Conservation (phyloP, 805 yeast genomes). For the Candida sithepensis region DNA sequence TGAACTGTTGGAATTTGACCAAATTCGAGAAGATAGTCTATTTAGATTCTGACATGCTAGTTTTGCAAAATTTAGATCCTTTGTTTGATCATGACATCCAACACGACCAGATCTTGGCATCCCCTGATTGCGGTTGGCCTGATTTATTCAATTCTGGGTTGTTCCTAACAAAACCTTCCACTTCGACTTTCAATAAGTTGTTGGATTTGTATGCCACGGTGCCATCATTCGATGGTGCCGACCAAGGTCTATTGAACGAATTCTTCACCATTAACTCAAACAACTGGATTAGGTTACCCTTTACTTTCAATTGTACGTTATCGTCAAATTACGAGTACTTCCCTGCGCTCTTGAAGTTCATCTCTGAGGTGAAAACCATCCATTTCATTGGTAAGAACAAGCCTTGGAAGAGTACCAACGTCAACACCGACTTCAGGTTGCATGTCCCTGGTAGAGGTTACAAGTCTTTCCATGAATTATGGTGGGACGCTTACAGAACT, state of each 20-base stretch:
- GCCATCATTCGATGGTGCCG: conserved; percentile 77
- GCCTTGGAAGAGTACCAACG: conserved; percentile 25
- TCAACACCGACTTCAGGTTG: conserved; percentile 8
- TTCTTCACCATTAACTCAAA: conserved; percentile 41
- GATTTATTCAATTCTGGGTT: conserved; percentile 85
- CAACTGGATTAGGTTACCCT: conserved; percentile 72
- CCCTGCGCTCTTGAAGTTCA: conserved; percentile 30
- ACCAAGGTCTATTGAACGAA: conserved; percentile 84
- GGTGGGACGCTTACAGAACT: conserved; percentile 28
- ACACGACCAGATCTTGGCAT: conserved; percentile 41
- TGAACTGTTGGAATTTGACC: conserved; percentile 47
- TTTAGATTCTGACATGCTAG: conserved; percentile 54
- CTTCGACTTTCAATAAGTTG: conserved; percentile 39
- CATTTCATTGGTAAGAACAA: conserved; percentile 71
- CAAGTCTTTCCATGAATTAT: conserved; percentile 18
- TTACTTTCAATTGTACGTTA: conserved; percentile 77
- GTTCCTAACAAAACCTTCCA: conserved; percentile 54
- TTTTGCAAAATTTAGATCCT: conserved; percentile 36
- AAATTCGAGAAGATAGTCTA: conserved; percentile 48
- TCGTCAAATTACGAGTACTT: conserved; percentile 32
- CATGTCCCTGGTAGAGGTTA: conserved; percentile 11
- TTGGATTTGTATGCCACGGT: conserved; percentile 24
- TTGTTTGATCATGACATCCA: conserved; percentile 26
- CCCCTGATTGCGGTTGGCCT: conserved; percentile 90
- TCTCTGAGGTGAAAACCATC: conserved; percentile 42